A percentile compares a stretch with the other conserved stretches of the same genome.
Evolutionary conservation across 306 rosid genomes (phyloP).

Genomic region (Betula pendula): DNA sequence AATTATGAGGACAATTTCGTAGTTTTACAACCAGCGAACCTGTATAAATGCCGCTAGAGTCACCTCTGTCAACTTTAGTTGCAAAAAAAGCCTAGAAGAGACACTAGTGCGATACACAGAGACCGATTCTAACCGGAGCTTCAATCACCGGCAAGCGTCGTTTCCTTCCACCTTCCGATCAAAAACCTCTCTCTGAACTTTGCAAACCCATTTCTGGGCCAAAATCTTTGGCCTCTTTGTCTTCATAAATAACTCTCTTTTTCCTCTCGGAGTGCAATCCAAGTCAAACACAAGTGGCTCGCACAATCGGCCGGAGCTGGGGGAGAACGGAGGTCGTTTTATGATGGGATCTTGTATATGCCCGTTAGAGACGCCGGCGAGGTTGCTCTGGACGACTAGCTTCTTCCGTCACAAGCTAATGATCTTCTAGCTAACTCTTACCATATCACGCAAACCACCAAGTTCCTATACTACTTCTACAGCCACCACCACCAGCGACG

Average conservation of each 20-base stretch:
- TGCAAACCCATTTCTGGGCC: conserved; percentile 12
- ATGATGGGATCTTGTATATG: conserved; percentile 92
- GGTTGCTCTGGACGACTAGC: conserved; percentile 95
- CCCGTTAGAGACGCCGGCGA: conserved; percentile 85
- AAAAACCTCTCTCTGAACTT: not conserved
- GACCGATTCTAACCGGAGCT: conserved; percentile 31
- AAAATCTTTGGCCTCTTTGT: not conserved
- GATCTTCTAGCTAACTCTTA: conserved; percentile 67
- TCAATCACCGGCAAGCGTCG: conserved; percentile 27
- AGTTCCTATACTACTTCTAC: not conserved
- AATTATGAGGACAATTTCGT: conserved; percentile 32
- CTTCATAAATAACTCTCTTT: not conserved
- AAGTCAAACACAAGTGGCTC: conserved; percentile 30
- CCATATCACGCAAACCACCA: too few relatives aligned
- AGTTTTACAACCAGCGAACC: not conserved
- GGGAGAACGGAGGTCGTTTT: conserved; percentile 39
- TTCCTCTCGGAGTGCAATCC: not conserved
- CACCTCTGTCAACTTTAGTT: conserved; percentile 50
- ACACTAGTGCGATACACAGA: conserved; percentile 12
- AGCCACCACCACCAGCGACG: not conserved
- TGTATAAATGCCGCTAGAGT: conserved; percentile 35
- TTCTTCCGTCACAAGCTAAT: conserved; percentile 99
- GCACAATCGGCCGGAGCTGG: conserved; percentile 35
- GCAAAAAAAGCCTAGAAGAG: conserved; percentile 42
- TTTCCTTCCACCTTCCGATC: conserved; percentile 3